Base-by-base conservation (phyloP, 306 rosid genomes). In the Senna siamea region DNA sequence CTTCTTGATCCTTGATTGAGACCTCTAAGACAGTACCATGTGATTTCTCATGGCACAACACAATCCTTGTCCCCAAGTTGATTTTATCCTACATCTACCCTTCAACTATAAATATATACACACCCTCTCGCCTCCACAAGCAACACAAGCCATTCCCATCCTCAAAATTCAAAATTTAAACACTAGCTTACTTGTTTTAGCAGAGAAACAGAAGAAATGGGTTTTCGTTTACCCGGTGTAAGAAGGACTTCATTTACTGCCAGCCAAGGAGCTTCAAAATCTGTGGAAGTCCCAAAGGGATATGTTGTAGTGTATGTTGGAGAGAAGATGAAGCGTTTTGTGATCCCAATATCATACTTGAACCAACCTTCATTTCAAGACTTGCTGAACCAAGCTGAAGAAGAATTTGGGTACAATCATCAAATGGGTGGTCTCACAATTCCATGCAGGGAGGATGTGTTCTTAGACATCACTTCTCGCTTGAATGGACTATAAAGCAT, bases 281-380 rank as follows among this genome's bases (percentile, higher is more conserved):
- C 38, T 9, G 43, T 6, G 17, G 63, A 81, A 40, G 76, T 84
- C 23, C 90, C 86, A 66, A 88, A 84, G 69, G 88, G 90, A 1
- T 73, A 67, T 50, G 72, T 84, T 28, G 78, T 78, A 2, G 87
- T 86, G 0, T 88, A 86, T 20, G 91, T 76, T 28, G 89, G 88
- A 66, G 85, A 84, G 72, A 48, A 81, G 35, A 77, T 52, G 75
- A 83, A 74, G 83, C 63, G 87, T 82, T 73, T 38, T 65, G 40
- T 79, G 14, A 77, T 84, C 70, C 93, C 91, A 0, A 14, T 86
- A 44, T 74, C 89, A 35, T 77, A 19, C 54, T 54, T 87, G 77
- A 83, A 43, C 28, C 76, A 87, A 41, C 23, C 84, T 51, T 66
- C 78, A 5, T 87, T 87, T 56, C 85, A 80, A 69, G 81, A 84